A percentile compares a stretch with the other conserved stretches of the same genome.
phyloP scores from a whole-genome alignment of 495 filamentous ascomycete genomes.

The Pseudotulostoma volvatum region DNA sequence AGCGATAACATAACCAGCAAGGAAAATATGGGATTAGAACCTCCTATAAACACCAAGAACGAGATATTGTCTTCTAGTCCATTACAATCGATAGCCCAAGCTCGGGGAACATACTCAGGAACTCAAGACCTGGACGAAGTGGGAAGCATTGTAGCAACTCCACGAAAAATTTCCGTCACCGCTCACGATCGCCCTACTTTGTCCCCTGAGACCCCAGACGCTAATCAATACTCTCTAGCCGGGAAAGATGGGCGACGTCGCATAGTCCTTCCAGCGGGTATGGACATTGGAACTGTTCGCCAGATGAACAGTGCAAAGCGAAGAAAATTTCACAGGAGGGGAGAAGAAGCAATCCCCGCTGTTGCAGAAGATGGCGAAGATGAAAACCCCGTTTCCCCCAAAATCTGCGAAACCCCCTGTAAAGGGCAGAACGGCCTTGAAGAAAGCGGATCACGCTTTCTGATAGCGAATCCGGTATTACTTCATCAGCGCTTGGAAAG shows the following conservation, averaged over 20 bases:
- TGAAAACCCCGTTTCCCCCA: neutral
- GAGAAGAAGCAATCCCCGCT: conserved; percentile 11
- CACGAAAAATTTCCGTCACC: conserved; percentile 33
- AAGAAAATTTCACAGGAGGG: conserved; percentile 6
- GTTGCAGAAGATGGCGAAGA: conserved; percentile 30
- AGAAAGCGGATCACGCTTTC: neutral
- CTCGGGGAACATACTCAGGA: conserved; percentile 2
- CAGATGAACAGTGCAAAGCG: conserved; percentile 2
- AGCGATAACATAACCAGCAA: neutral
- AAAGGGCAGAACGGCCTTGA: neutral
- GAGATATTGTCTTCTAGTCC: conserved; percentile 21
- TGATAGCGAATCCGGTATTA: neutral
- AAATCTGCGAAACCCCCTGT: neutral
- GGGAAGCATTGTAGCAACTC: conserved; percentile 43
- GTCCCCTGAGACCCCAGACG: neutral
- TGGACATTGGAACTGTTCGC: too few species aligned
- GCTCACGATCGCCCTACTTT: neutral
- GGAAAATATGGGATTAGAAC: conserved; percentile 8
- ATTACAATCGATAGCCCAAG: conserved; percentile 14
- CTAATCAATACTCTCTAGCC: neutral
- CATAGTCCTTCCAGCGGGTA: neutral
- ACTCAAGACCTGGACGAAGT: conserved; percentile 66
- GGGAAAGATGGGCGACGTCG: neutral
- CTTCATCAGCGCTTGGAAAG: conserved; percentile 15
- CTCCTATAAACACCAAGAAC: conserved; percentile 16